These are phyloP conservation scores for Acrodontium crateriforme DNA, from an alignment of 2,329 filamentous ascomycete genomes.

Conservation along the genomic window DNA sequence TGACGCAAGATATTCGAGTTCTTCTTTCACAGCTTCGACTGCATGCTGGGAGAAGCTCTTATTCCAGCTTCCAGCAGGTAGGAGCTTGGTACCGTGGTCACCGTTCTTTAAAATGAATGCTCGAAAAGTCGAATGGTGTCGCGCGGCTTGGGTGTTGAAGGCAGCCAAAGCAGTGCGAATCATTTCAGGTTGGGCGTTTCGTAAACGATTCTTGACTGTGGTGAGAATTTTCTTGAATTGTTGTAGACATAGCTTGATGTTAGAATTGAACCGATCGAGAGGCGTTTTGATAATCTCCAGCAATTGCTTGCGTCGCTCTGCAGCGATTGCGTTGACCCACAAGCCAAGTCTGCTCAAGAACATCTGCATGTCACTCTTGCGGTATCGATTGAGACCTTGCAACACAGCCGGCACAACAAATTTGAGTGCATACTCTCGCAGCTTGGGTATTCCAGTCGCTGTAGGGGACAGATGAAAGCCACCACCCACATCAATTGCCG, in stretches of 20 bases:
- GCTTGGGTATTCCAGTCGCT: constrained; percentile 11
- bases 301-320: constrained; percentile 1
- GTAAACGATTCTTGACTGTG: constrained; percentile 2
- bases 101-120: constrained; percentile 12
- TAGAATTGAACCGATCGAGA: neutral
- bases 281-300: constrained; percentile 2
- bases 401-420: constrained; percentile 5
- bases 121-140: constrained; percentile 5
- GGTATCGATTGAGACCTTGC: constrained; percentile 5
- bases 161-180: constrained; percentile 1
- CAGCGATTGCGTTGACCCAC: constrained; percentile 5
- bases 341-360: constrained; percentile 8
- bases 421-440: constrained; percentile 6
- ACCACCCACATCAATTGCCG: neutral
- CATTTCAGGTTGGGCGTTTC: constrained; percentile 1
- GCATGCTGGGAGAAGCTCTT: constrained; percentile 8
- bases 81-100: constrained; percentile 5
- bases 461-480: constrained; percentile 3
- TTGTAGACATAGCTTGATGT: neutral
- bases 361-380: constrained; percentile 4
- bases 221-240: constrained; percentile 1
- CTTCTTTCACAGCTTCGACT: neutral
- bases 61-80: constrained; percentile 10
- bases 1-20: too few relatives aligned
- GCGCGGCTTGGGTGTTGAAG: constrained; percentile 2